A percentile compares a stretch with the other conserved stretches of the same genome.
Conservation (phyloP, 768 basidiomycete species). For the Boletus vermiculosoides region DNA sequence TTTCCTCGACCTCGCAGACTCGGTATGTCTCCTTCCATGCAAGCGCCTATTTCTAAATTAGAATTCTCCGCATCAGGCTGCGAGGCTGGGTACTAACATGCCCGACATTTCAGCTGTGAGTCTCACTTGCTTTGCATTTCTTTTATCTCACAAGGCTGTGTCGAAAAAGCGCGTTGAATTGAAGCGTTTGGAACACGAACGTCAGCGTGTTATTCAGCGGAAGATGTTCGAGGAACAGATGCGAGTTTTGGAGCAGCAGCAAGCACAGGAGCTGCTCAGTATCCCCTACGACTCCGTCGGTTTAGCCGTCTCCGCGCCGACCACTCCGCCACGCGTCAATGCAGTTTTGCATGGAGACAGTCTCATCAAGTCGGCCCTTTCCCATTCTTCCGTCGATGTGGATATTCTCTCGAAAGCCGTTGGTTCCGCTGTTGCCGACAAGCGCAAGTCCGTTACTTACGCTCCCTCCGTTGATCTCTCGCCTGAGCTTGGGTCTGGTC, state of each 20-base stretch:
- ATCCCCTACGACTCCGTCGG: slow-evolving; percentile 66
- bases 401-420: slow-evolving; percentile 69
- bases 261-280: slow-evolving; percentile 79
- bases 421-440: slow-evolving; percentile 64
- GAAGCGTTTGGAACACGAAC: slow-evolving; percentile 84
- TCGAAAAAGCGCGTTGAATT: slow-evolving; percentile 73
- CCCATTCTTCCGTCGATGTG: slow-evolving; percentile 54
- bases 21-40: slow-evolving; percentile 51
- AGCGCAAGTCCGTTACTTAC: slow-evolving; percentile 85
- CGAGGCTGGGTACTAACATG: slow-evolving; percentile 81
- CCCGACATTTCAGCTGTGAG: slow-evolving; percentile 84
- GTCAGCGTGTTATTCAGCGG: slow-evolving; percentile 82
- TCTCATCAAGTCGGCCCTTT: slow-evolving; percentile 41
- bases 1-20: slow-evolving; percentile 91
- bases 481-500: slow-evolving; percentile 55
- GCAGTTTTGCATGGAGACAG: slow-evolving; percentile 63
- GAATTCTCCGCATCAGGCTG: slow-evolving; percentile 49
- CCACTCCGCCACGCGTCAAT: slow-evolving; percentile 80
- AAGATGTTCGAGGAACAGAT: slow-evolving; percentile 96
- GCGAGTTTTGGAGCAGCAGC: slow-evolving; percentile 88
- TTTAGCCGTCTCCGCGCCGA: slow-evolving; percentile 85
- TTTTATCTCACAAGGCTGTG: slow-evolving; percentile 8
- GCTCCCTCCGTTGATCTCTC: slow-evolving; percentile 75
- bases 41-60: slow-evolving; percentile 9
- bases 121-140: slow-evolving; percentile 17